Conservation (phyloP, 305 asterid species). For the Fraxinus dipetala region DNA sequence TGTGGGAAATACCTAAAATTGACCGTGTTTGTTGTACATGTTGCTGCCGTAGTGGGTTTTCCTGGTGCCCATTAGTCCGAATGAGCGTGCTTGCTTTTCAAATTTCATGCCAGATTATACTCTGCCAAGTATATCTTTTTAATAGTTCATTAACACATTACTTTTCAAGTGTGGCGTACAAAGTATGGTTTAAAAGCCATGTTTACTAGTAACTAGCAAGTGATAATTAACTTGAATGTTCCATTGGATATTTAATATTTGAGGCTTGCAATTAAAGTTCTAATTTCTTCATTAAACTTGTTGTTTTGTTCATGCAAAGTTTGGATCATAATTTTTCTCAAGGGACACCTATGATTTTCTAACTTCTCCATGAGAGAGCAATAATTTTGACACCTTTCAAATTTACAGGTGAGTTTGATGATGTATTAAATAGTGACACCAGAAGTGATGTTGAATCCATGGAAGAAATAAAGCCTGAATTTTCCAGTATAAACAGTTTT, state of each 20-base stretch:
- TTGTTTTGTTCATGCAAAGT: not conserved
- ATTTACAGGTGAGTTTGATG: slow-evolving; percentile 79
- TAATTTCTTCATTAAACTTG: not conserved
- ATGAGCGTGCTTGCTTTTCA: not conserved
- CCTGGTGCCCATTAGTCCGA: not conserved
- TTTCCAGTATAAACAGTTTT: slow-evolving; percentile 30
- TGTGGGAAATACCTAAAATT: not conserved
- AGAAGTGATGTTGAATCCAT: slow-evolving; percentile 29
- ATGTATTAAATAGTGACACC: not conserved
- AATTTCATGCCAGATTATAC: not conserved
- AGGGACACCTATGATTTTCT: slow-evolving; percentile 8
- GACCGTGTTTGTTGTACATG: not conserved
- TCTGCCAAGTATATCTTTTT: not conserved
- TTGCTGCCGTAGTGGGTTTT: not conserved
- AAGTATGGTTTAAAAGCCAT: not conserved
- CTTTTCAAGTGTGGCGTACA: not conserved
- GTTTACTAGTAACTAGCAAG: not conserved
- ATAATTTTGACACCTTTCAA: slow-evolving; percentile 17
- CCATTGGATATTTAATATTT: not conserved
- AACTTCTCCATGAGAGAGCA: not conserved
- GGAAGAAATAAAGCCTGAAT: slow-evolving; percentile 54
- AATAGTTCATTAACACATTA: not conserved
- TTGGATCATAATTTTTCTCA: not conserved
- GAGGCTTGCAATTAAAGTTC: not conserved
- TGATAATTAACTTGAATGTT: not conserved